Conservation (phyloP, 176 grass and related monocot genomes). For the Zea mays region Zm-B73-REFERENCE-NAM-5.0 NC_050098.1:66336001-66336500, state of each 20-base stretch:
- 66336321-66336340: background rate
- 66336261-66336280: background rate
- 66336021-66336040: background rate
- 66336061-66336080: background rate
- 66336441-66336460: slow-evolving; percentile 25
- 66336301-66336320: background rate
- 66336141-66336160: background rate
- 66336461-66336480: background rate
- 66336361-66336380: background rate
- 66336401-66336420: slow-evolving; percentile 20
- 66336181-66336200: background rate
- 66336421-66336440: slow-evolving; percentile 13
- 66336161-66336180: background rate
- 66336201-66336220: background rate
- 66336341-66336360: background rate
- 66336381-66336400: background rate
- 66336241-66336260: background rate
- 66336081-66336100: background rate
- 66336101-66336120: background rate
- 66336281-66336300: background rate
- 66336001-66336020: slow-evolving; percentile 8
- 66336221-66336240: background rate
- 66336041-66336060: background rate
- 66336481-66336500: background rate
- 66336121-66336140: slow-evolving; percentile 1